Percentiles rank a stretch among this genome's conserved stretches.
phyloP scores from a whole-genome alignment of 2,329 filamentous ascomycete genomes.

The Diaporthe ilicicola region DNA sequence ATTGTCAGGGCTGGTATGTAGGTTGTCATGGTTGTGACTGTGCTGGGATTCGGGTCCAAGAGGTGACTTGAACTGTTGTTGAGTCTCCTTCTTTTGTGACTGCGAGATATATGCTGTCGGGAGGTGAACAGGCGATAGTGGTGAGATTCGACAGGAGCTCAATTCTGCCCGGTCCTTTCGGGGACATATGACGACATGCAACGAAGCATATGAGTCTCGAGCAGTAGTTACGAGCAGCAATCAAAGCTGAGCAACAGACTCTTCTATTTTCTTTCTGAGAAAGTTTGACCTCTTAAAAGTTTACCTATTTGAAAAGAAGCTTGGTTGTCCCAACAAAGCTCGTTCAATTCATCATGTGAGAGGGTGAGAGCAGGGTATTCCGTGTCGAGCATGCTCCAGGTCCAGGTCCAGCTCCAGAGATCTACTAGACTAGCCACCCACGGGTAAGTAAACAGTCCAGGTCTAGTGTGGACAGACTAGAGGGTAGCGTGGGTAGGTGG shows the following conservation, averaged over 20 bases:
- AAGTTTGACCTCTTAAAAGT: not conserved
- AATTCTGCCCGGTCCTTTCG: not conserved
- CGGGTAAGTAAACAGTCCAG: too few species aligned
- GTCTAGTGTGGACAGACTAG: not conserved
- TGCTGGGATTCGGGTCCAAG: not conserved
- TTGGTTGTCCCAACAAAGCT: too few species aligned
- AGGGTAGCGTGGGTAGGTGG: not conserved
- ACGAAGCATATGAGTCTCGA: not conserved
- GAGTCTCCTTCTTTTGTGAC: not conserved
- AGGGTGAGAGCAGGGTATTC: not conserved
- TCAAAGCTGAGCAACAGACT: not conserved
- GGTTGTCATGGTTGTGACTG: constrained; percentile 71
- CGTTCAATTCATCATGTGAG: not conserved
- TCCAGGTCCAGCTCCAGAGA: too few species aligned
- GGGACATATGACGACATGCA: constrained; percentile 19
- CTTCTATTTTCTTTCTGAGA: not conserved
- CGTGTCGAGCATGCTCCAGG: too few species aligned
- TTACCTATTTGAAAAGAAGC: not conserved
- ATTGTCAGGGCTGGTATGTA: constrained; percentile 82
- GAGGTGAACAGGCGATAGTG: constrained; percentile 7
- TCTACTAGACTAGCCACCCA: too few species aligned
- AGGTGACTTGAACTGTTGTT: not conserved
- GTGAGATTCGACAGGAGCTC: constrained; percentile 7
- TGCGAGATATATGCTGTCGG: not conserved
- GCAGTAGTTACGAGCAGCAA: not conserved